phyloP scores from a whole-genome alignment of 208 protist species.

The Paratrypanosoma confusum region DNA sequence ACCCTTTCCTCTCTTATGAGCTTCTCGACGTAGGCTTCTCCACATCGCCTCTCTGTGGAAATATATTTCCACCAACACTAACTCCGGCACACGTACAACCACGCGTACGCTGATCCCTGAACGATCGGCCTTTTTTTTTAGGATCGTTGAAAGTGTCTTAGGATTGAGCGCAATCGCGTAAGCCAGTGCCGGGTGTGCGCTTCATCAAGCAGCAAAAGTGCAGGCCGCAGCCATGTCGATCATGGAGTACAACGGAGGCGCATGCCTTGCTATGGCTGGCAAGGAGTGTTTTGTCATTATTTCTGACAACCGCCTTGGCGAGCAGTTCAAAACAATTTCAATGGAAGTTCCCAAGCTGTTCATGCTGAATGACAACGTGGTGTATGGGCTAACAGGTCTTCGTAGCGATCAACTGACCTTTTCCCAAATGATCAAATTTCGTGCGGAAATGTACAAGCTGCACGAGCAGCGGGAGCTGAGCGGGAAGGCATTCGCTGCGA shows the following conservation, averaged over 20 bases:
- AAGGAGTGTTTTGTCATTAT: constrained; percentile 98
- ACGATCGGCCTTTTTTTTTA: no score
- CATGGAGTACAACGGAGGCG: constrained; percentile 94
- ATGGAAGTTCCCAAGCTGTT: constrained; percentile 95
- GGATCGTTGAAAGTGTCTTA: no score
- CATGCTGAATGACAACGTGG: constrained; percentile 88
- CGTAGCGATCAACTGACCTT: constrained; percentile 96
- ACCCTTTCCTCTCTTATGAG: no score
- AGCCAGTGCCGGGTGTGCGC: no score
- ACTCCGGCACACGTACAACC: no score
- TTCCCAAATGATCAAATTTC: constrained; percentile 74
- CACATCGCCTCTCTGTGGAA: no score
- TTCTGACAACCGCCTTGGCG: constrained; percentile 93
- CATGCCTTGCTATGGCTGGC: constrained; percentile 95
- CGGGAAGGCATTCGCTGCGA: constrained; percentile 68
- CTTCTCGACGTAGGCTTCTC: no score
- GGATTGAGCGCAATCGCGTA: no score
- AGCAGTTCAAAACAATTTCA: constrained; percentile 93
- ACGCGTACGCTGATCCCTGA: no score
- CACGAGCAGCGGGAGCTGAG: constrained; percentile 83
- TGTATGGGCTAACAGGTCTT: constrained; percentile 95
- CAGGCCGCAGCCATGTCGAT: constrained; percentile 88
- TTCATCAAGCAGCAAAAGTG: no score
- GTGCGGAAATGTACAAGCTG: constrained; percentile 86
- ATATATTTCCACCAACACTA: no score